phyloP scores from a whole-genome alignment of 495 filamentous ascomycete species.

The Penicillium salamii region DNA sequence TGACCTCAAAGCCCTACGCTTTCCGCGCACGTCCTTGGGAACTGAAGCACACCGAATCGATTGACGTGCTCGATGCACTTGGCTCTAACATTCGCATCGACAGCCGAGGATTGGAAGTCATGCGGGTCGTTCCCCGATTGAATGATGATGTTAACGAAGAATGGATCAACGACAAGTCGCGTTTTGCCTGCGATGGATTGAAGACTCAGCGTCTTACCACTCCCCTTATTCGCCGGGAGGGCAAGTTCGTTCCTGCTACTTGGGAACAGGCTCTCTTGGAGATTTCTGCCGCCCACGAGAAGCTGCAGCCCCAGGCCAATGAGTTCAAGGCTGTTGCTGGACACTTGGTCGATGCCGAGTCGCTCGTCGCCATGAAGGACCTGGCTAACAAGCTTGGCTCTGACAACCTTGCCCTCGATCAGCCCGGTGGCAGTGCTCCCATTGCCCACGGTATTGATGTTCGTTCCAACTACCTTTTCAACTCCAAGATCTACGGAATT shows the following conservation, averaged over 20 bases:
- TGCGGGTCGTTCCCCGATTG: slow-evolving; percentile 86
- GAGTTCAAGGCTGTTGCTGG: slow-evolving; percentile 96
- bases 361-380: slow-evolving; percentile 94
- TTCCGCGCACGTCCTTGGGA: slow-evolving; percentile 98
- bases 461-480: slow-evolving; percentile 92
- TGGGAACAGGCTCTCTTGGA: slow-evolving; percentile 94
- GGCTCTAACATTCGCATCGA: slow-evolving; percentile 95
- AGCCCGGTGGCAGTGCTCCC: slow-evolving; percentile 76
- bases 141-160: slow-evolving; percentile 99
- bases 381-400: slow-evolving; percentile 92
- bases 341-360: slow-evolving; percentile 85
- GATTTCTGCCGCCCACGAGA: slow-evolving; percentile 72
- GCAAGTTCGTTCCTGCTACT: slow-evolving; percentile 82
- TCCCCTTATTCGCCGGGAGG: slow-evolving; percentile 81
- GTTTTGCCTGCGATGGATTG: slow-evolving; percentile 96
- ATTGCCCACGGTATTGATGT: slow-evolving; percentile 91
- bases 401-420: slow-evolving; percentile 92
- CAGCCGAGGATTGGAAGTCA: slow-evolving; percentile 89
- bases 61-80: slow-evolving; percentile 89
- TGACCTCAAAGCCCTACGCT: slow-evolving; percentile 95
- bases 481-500: slow-evolving; percentile 88
- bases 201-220: slow-evolving; percentile 92
- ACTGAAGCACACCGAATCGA: slow-evolving; percentile 85
- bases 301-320: slow-evolving; percentile 73
- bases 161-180: slow-evolving; percentile 98